Evolutionary conservation across 345 rosid species (phyloP), one percentile per base, ranked within the genome.

Genomic region (Bretschneidera sinensis): DNA sequence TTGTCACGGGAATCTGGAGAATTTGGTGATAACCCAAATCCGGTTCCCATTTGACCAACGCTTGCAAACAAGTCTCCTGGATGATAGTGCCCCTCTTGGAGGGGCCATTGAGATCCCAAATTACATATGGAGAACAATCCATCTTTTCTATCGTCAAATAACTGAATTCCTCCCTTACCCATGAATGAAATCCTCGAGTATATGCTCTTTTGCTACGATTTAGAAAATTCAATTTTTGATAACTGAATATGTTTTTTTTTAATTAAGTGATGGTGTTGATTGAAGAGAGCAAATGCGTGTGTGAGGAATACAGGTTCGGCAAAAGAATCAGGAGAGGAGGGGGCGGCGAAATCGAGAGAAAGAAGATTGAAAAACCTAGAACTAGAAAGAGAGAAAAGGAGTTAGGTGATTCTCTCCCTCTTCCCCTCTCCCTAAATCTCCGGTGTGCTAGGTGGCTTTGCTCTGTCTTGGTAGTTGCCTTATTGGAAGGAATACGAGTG

Each of bases 1-100:
- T 60, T 69, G 55, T 77, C 76, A 25, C 75, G 57, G 24, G 91
- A 51, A 73, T 78, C 73, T 18, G 85, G 76, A 54, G 72, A 49
- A 64, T 63, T 66, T 10, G 71, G 67, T 11, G 78, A 62, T 3
- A 70, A 73, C 8, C 87, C 84, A 47, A 83, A 77, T 20, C 85
- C 87, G 75, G 78, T 73, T 65, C 92, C 98, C 64, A 82, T 73
- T 62, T 80, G 96, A 35, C 83, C 78, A 45, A 92, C 90, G 67
- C 91, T 74, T 0, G 98, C 97, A 70, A 89, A 92, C 34, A 92
- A 76, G 17, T 87, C 98, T 25, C 84, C 86, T 17, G 78, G 79
- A 57, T 69, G 54, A 57, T 67, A 55, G 22, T 63, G 65, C 2
- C 61, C 81, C 53, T 66, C 81, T 57, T 67, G 60, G 5, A 17